Base-by-base conservation (phyloP, 169 alveolate species). In the Theileria parva region DNA sequence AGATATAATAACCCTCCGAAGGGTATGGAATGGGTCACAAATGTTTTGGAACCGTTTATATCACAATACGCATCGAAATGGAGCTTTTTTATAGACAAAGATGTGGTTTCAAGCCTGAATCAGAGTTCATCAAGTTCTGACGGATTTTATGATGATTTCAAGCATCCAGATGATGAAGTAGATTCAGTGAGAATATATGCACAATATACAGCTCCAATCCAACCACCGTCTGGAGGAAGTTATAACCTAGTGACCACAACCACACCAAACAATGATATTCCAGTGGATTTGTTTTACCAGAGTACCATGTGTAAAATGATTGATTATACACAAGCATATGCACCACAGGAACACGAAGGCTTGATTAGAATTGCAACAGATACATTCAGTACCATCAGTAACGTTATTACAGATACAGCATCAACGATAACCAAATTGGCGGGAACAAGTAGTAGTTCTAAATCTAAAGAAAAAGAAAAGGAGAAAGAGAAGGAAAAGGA, bases 1-100 rank as follows among this genome's bases (percentile, higher is more conserved):
- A 67, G 75, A 30, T 44, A 67, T 19, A 23, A 11, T 9, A 50
- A 67, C 37, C 65, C 75, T 2, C 75, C 75, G 53, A 53, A 71
- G 19, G 88, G 88, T 9, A 67, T 83, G 69, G 86, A 83, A 69
- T 83, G 89, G 89, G 48, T 83, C 51, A 74, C 85, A n/a, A 70
- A 67, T n/a, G 68, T 83, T 5, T 23, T 83, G 32, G 89, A 83
- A 9, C 89, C 89, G 17, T 83, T 81, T 75, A 67, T 83, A 28
- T 37, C 74, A 68, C 71, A 83, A 32, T 71, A 83, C 77, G 27
- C 77, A 80, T 81, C 89, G 17, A 83, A 83, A 70, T 83, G 89
- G 89, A 83, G 79, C 25, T 68, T 83, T 12, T 83, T 75, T 61
- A n/a, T 83, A 51, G 79, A 75, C 61, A 74, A 61, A 65, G 75